Evolutionary conservation across 257 asterid genomes (phyloP).

Genomic region (Nyctanthes arbortristis): DNA sequence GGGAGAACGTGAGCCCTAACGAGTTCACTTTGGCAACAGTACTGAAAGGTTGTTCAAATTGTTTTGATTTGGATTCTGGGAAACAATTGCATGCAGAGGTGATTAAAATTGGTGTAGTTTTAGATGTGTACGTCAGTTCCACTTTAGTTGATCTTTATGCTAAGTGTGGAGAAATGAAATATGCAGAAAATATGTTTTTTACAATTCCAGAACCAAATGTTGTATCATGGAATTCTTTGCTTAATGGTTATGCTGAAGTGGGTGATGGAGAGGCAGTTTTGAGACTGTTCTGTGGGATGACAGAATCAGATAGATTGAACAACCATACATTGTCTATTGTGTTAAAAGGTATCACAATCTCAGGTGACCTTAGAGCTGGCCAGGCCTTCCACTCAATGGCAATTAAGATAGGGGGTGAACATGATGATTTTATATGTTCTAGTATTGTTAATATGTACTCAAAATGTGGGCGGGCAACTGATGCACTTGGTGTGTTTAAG

Average conservation of each 20-base stretch:
- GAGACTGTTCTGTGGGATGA: constrained; percentile 50
- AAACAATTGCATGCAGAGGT: constrained; percentile 73
- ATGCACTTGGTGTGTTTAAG: constrained; percentile 63
- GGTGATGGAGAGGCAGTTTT: constrained; percentile 69
- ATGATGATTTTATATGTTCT: constrained; percentile 70
- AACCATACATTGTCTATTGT: constrained; percentile 68
- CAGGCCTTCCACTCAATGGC: constrained; percentile 65
- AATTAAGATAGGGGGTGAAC: constrained; percentile 57
- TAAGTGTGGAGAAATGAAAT: constrained; percentile 65
- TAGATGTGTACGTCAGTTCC: constrained; percentile 74
- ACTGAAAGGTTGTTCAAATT: constrained; percentile 69
- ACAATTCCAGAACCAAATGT: constrained; percentile 67
- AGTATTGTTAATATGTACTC: constrained; percentile 81
- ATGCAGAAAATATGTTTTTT: constrained; percentile 57
- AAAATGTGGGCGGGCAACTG: constrained; percentile 56
- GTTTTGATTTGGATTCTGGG: constrained; percentile 61
- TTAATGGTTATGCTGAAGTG: constrained; percentile 75
- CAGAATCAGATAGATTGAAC: constrained; percentile 60
- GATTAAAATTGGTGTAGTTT: constrained; percentile 58
- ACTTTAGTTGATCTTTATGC: constrained; percentile 71
- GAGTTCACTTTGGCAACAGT: constrained; percentile 75
- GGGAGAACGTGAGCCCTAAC: constrained; percentile 62
- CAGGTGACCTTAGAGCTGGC: constrained; percentile 47
- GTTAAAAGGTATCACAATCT: constrained; percentile 68
- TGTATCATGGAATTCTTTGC: constrained; percentile 76